Conservation (phyloP, 1,139 yeast species). For the Suhomyces wounanorum region DNA sequence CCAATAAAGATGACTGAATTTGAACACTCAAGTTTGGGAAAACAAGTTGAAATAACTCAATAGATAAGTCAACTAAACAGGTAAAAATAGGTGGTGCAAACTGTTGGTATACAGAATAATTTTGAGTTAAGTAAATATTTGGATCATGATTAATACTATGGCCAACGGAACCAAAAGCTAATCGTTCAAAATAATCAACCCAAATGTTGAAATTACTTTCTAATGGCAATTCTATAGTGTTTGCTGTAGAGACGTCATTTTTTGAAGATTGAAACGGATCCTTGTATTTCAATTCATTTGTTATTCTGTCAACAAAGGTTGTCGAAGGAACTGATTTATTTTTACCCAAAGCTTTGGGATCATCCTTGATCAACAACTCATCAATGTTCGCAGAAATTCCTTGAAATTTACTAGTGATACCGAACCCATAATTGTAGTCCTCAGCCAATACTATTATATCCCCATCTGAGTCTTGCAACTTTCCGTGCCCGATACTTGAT, state of each 20-base stretch:
- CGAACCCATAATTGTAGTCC: conserved; percentile 40
- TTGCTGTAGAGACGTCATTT: background rate
- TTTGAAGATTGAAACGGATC: conserved; percentile 4
- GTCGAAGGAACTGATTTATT: background rate
- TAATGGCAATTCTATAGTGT: conserved; percentile 10
- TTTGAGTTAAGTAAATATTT: conserved; percentile 27
- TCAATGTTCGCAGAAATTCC: conserved; percentile 25
- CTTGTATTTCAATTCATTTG: conserved; percentile 8
- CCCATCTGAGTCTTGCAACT: conserved; percentile 27
- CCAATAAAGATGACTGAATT: conserved; percentile 83
- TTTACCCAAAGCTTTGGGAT: background rate
- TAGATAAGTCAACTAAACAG: conserved; percentile 71
- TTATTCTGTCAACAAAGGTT: conserved; percentile 2
- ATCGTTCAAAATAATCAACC: conserved; percentile 37
- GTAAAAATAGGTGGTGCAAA: conserved; percentile 43
- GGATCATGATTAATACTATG: conserved; percentile 41
- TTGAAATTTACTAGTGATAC: conserved; percentile 40
- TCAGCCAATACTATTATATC: conserved; percentile 30
- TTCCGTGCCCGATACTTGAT: conserved; percentile 11
- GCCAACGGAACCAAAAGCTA: conserved; percentile 27
- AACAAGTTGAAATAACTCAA: conserved; percentile 70
- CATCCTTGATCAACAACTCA: conserved; percentile 25
- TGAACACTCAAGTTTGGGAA: conserved; percentile 77
- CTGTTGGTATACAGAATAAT: conserved; percentile 28
- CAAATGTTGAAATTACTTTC: conserved; percentile 21